A percentile compares a stretch with the other conserved stretches of the same genome.
phyloP scores from a whole-genome alignment of 1,139 yeast species.

The Blastobotrys arbuscula region DNA sequence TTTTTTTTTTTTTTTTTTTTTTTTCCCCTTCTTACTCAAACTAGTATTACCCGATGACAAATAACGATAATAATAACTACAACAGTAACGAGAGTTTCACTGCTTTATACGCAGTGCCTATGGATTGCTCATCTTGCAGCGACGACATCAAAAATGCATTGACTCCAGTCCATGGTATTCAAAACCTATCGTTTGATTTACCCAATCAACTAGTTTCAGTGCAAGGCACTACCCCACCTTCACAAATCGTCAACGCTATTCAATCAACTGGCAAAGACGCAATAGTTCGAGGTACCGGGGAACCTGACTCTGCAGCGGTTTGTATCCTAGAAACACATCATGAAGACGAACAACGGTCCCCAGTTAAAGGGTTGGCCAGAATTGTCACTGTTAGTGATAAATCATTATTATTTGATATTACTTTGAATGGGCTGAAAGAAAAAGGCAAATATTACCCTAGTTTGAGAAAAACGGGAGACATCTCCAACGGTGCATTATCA shows the following conservation, averaged over 20 bases:
- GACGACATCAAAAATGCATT: conserved; percentile 52
- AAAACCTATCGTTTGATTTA: conserved; percentile 48
- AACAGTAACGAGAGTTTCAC: background rate
- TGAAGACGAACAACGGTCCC: conserved; percentile 42
- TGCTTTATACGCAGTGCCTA: conserved; percentile 44
- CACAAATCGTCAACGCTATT: conserved; percentile 56
- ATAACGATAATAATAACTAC: background rate
- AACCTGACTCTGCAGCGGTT: conserved; percentile 85
- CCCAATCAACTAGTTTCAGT: conserved; percentile 55
- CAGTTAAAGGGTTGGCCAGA: conserved; percentile 84
- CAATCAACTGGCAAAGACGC: conserved; percentile 80
- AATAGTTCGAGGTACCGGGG: conserved; percentile 86
- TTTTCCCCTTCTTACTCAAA: background rate
- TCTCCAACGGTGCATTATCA: conserved; percentile 64
- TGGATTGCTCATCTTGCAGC: conserved; percentile 69
- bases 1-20: background rate
- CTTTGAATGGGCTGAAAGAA: conserved; percentile 55
- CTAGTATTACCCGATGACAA: background rate
- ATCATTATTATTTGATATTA: conserved; percentile 62
- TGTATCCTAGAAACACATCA: conserved; percentile 76
- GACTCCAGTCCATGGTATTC: conserved; percentile 39
- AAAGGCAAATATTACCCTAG: conserved; percentile 65
- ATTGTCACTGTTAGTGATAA: conserved; percentile 59
- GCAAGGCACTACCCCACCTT: conserved; percentile 63
- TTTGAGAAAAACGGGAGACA: conserved; percentile 66